phyloP scores from a whole-genome alignment of 306 rosid genomes.

The Dalbergia cultrata region DNA sequence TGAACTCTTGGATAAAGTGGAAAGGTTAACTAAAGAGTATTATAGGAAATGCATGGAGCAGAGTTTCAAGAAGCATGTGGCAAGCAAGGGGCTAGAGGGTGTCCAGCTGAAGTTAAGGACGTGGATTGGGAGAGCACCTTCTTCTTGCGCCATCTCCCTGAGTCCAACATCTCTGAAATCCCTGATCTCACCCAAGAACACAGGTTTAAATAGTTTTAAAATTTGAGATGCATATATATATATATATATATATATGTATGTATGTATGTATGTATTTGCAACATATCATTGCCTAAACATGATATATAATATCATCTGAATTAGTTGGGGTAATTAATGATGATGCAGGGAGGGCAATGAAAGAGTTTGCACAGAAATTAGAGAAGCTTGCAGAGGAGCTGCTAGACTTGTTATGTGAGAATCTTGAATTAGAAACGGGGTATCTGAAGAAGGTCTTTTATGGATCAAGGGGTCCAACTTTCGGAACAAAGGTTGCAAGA shows the following conservation, averaged over 20 bases:
- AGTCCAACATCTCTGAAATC: slow-evolving; percentile 62
- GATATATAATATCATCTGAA: neutral
- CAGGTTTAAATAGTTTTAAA: too few relatives aligned
- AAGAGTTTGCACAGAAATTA: slow-evolving; percentile 62
- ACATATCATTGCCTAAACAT: neutral
- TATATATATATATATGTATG: too few relatives aligned
- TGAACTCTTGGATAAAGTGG: slow-evolving; percentile 68
- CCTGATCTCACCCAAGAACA: slow-evolving; percentile 67
- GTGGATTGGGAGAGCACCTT: slow-evolving; percentile 84
- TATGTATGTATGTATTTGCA: neutral
- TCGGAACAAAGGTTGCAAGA: slow-evolving; percentile 83
- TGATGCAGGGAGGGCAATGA: slow-evolving; percentile 62
- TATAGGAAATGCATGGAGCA: slow-evolving; percentile 75
- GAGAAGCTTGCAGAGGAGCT: slow-evolving; percentile 72
- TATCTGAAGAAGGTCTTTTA: slow-evolving; percentile 68
- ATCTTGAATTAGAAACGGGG: slow-evolving; percentile 71
- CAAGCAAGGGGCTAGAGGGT: slow-evolving; percentile 59
- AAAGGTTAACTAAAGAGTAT: slow-evolving; percentile 72
- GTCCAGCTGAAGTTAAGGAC: slow-evolving; percentile 62
- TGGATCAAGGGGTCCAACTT: slow-evolving; percentile 74
- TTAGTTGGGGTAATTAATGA: neutral
- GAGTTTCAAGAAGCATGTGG: slow-evolving; percentile 66
- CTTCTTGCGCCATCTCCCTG: slow-evolving; percentile 70
- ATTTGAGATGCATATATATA: too few relatives aligned
- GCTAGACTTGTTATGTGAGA: slow-evolving; percentile 73